Conservation (phyloP, 352 stramenopile species). For the Phytophthora pseudosyringae region DNA sequence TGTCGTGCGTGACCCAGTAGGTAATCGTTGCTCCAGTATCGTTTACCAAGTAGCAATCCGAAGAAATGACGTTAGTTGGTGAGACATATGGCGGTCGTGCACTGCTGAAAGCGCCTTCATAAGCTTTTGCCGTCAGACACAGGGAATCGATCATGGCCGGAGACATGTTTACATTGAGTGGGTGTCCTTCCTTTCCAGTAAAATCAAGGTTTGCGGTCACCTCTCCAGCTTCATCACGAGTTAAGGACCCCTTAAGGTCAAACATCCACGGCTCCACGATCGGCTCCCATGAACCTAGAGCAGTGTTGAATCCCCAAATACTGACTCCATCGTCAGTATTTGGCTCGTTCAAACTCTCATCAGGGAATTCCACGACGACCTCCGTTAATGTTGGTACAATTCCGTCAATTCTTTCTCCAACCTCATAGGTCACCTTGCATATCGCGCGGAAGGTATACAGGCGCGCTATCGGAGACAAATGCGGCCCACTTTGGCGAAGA, state of each 20-base stretch:
- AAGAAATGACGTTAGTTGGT: conserved; percentile 76
- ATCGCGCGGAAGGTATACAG: conserved; percentile 73
- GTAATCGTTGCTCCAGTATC: conserved; percentile 65
- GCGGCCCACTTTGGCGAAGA: conserved; percentile 75
- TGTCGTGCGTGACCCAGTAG: conserved; percentile 70
- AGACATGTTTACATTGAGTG: conserved; percentile 77
- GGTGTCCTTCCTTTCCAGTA: conserved; percentile 57
- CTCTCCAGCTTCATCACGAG: conserved; percentile 52
- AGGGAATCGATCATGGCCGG: conserved; percentile 68
- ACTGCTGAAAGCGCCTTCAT: conserved; percentile 46
- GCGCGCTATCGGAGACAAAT: conserved; percentile 70
- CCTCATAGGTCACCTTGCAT: conserved; percentile 62
- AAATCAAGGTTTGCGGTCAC: conserved; percentile 60
- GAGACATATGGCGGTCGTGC: conserved; percentile 38
- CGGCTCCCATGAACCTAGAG: conserved; percentile 80
- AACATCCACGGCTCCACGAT: conserved; percentile 85
- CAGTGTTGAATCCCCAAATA: conserved; percentile 79
- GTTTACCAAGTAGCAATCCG: conserved; percentile 82
- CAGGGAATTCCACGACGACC: conserved; percentile 64
- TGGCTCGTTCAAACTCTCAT: conserved; percentile 54
- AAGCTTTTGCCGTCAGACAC: conserved; percentile 64
- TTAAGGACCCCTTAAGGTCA: conserved; percentile 40
- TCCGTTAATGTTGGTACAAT: conserved; percentile 27
- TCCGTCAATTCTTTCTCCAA: conserved; percentile 32
- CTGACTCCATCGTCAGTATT: conserved; percentile 77